These are phyloP conservation scores for Fusarium sp. DNA, from an alignment of 2,329 filamentous ascomycete genomes.

Conservation along the genomic window DNA sequence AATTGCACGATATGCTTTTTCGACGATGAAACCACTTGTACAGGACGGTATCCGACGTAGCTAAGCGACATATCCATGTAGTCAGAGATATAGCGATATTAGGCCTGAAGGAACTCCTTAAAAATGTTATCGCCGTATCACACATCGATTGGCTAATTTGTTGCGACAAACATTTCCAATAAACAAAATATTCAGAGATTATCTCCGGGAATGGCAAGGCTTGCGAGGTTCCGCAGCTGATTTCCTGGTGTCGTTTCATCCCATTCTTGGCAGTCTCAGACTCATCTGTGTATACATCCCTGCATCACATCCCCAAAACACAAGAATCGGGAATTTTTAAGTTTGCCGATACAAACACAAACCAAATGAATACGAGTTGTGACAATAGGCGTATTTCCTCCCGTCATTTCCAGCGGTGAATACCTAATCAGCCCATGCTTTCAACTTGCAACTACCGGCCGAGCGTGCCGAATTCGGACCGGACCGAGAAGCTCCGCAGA, in stretches of 20 bases:
- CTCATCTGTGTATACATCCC: neutral
- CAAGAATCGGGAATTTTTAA: neutral
- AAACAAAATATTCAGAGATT: fast-evolving
- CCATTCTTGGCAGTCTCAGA: neutral
- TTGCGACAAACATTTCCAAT: neutral
- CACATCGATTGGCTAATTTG: neutral
- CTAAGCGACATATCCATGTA: fast-evolving
- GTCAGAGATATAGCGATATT: neutral
- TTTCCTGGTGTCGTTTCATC: neutral
- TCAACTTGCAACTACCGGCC: neutral
- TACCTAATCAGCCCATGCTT: too few species aligned
- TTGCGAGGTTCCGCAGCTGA: neutral
- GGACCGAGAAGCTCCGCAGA: constrained; percentile 9
- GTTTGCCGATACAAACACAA: neutral
- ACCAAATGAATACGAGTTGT: neutral
- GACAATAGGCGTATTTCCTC: neutral
- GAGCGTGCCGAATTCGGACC: constrained; percentile 8
- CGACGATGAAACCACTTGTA: neutral
- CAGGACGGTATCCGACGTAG: neutral
- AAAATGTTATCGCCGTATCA: too few species aligned
- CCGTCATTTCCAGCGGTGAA: neutral
- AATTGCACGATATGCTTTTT: neutral
- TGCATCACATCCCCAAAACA: neutral
- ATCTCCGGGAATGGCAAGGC: neutral
- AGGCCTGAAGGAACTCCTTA: neutral